phyloP scores from a whole-genome alignment of 441 rosid genomes.

The Erysimum pusillum region DNA sequence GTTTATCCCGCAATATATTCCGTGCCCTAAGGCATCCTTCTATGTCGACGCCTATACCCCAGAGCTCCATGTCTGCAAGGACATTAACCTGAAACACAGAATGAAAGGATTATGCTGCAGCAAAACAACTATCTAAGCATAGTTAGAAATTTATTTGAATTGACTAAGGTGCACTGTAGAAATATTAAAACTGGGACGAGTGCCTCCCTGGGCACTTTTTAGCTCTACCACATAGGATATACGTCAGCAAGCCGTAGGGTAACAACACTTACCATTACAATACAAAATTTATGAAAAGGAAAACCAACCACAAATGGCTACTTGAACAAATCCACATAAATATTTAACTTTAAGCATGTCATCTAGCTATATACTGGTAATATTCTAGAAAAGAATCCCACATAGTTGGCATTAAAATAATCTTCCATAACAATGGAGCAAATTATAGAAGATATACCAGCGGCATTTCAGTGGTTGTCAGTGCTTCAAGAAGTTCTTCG shows the following conservation, averaged over 20 bases:
- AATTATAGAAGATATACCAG: constrained; percentile 64
- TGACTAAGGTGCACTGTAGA: not conserved
- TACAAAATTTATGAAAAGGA: constrained; percentile 3
- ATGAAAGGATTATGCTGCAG: constrained; percentile 38
- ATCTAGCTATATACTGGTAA: constrained; percentile 24
- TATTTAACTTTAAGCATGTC: constrained; percentile 11
- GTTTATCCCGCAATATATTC: constrained; percentile 72
- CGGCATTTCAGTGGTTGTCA: constrained; percentile 81
- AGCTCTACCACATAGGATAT: constrained; percentile 4
- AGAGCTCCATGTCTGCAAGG: constrained; percentile 96
- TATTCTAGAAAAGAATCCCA: constrained; percentile 10
- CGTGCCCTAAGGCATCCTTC: constrained; percentile 90
- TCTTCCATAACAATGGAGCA: constrained; percentile 3
- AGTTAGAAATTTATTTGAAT: constrained; percentile 2
- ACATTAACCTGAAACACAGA: constrained; percentile 74
- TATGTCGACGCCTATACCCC: constrained; percentile 96
- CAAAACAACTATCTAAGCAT: constrained; percentile 11
- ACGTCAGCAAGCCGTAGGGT: constrained; percentile 3
- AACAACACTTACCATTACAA: constrained; percentile 5
- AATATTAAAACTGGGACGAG: too few relatives aligned
- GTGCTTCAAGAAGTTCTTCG: constrained; percentile 77
- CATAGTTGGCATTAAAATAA: not conserved
- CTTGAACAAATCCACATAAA: constrained; percentile 6
- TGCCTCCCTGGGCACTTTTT: constrained; percentile 19
- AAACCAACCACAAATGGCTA: constrained; percentile 19